A percentile compares a stretch with the other conserved stretches of the same genome.
Conservation (phyloP, 179 eudicot genomes). For the Silene noctiflora region DNA sequence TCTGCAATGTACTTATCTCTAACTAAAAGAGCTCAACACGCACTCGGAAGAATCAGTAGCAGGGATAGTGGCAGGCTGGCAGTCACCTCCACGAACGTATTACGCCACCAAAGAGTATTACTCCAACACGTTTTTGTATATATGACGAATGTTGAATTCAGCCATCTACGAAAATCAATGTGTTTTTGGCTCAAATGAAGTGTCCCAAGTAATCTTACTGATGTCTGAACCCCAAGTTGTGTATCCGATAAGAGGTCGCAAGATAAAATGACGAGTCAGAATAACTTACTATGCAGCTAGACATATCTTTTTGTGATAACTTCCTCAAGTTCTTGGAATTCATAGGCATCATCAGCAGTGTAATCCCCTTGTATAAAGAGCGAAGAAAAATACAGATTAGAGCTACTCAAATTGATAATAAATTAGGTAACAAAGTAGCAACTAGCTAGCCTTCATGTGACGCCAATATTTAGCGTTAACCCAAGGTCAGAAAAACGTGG, state of each 20-base stretch:
- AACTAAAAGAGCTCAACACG: background rate
- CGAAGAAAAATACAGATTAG: background rate
- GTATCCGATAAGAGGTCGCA: background rate
- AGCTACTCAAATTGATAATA: background rate
- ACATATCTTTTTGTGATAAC: conserved; percentile 62
- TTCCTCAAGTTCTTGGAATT: conserved; percentile 83
- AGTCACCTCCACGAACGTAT: background rate
- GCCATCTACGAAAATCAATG: no score
- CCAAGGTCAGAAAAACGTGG: no score
- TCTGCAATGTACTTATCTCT: background rate
- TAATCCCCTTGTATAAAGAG: conserved; percentile 50
- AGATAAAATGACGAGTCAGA: background rate
- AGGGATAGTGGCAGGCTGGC: background rate
- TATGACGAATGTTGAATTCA: no score
- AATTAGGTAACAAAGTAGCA: background rate
- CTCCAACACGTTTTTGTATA: no score
- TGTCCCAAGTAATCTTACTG: no score
- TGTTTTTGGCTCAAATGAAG: no score
- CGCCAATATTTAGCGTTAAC: no score
- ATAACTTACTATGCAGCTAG: conserved; percentile 27
- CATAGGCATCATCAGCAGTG: conserved; percentile 86
- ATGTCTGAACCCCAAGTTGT: background rate
- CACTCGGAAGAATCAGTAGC: no score
- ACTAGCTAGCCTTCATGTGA: no score
- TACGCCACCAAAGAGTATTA: background rate